Evolutionary conservation across 2,329 filamentous ascomycete genomes (phyloP).

Genomic region (Geosmithia morbida): DNA sequence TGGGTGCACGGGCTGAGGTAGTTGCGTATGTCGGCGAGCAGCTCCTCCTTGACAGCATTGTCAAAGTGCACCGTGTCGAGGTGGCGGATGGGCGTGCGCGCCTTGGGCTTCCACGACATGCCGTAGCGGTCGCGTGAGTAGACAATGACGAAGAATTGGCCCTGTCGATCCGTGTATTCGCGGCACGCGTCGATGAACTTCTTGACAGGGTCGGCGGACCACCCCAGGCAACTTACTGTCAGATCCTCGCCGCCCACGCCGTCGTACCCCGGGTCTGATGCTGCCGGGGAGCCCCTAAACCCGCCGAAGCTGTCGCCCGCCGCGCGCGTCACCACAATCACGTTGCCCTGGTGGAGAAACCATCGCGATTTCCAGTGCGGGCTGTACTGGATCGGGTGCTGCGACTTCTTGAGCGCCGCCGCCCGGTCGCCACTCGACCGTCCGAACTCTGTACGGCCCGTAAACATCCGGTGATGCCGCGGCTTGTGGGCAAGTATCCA

Average conservation of each 20-base stretch:
- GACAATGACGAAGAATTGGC: constrained; percentile 34
- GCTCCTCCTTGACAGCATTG: constrained; percentile 25
- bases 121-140: constrained; percentile 29
- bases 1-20: constrained; percentile 32
- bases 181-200: constrained; percentile 28
- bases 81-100: constrained; percentile 30
- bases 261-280: constrained; percentile 27
- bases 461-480: constrained; percentile 24
- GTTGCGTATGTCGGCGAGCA: constrained; percentile 34
- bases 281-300: constrained; percentile 15
- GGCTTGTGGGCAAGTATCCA: constrained; percentile 27
- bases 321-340: constrained; percentile 29
- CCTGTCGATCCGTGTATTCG: constrained; percentile 29
- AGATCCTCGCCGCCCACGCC: constrained; percentile 30
- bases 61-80: constrained; percentile 38
- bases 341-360: constrained; percentile 32
- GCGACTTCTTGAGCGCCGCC: constrained; percentile 24
- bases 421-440: constrained; percentile 18
- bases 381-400: constrained; percentile 24
- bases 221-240: constrained; percentile 32
- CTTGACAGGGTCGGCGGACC: constrained; percentile 33
- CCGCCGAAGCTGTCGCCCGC: constrained; percentile 8
- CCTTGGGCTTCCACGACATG: constrained; percentile 31
- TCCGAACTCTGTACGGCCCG: constrained; percentile 24
- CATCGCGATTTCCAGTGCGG: constrained; percentile 28